Conservation (phyloP, 2,329 filamentous ascomycete species). For the Pseudogymnoascus sp. region DNA sequence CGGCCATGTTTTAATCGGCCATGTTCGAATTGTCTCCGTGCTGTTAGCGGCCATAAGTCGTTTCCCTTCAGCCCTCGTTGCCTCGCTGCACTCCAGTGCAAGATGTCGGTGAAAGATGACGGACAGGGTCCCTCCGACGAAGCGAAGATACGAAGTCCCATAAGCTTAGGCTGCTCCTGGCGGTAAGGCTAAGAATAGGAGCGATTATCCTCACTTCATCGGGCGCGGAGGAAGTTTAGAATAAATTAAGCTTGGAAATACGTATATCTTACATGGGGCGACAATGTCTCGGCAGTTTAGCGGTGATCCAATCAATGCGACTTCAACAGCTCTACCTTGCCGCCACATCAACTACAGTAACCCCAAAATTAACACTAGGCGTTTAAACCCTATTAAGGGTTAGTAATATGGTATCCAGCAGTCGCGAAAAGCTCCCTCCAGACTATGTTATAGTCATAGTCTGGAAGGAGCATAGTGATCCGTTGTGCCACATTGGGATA, state of each 20-base stretch:
- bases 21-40: no score
- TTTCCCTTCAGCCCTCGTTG: background rate
- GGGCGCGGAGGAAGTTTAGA: background rate
- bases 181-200: background rate
- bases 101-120: background rate
- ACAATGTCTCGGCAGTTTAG: background rate
- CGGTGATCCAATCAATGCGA: background rate
- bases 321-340: background rate
- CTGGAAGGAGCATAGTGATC: no score
- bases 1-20: no score
- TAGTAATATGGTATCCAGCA: background rate
- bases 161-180: background rate
- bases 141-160: background rate
- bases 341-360: background rate
- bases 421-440: background rate
- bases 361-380: background rate
- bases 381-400: background rate
- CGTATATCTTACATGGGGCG: no score
- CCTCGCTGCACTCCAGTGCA: background rate
- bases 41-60: background rate
- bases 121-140: background rate
- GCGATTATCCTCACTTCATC: background rate
- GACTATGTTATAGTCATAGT: background rate
- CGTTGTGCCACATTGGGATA: no score
- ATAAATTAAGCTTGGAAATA: background rate